These are phyloP conservation scores for Neonectria sp. DNA, from an alignment of 2,329 filamentous ascomycete genomes.

Conservation along the genomic window DNA sequence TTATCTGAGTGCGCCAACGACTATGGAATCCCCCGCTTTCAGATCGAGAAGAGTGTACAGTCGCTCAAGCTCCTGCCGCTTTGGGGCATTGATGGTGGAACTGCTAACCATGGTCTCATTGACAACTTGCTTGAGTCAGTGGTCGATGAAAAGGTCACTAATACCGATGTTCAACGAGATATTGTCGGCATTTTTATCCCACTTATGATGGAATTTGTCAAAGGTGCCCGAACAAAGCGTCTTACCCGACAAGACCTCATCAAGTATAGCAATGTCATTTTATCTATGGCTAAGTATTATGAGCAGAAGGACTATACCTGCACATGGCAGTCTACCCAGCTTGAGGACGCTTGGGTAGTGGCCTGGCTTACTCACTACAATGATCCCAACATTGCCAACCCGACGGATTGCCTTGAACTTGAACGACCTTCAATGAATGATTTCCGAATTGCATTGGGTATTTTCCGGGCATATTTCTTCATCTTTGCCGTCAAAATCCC, in stretches of 20 bases:
- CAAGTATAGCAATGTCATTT: slow-evolving; percentile 37
- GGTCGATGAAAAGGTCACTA: slow-evolving; percentile 37
- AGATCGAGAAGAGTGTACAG: slow-evolving; percentile 40
- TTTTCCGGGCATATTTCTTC: slow-evolving; percentile 37
- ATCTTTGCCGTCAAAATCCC: slow-evolving; percentile 36
- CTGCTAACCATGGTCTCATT: slow-evolving; percentile 37
- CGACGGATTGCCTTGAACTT: slow-evolving; percentile 35
- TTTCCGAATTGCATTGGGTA: slow-evolving; percentile 32
- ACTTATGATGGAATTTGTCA: slow-evolving; percentile 37
- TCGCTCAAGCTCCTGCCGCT: slow-evolving; percentile 38
- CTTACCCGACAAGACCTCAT: slow-evolving; percentile 31
- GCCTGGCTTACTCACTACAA: slow-evolving; percentile 36
- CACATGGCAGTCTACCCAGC: slow-evolving; percentile 33
- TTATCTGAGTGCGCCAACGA: slow-evolving; percentile 39
- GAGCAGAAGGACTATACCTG: slow-evolving; percentile 37
- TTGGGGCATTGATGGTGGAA: slow-evolving; percentile 40
- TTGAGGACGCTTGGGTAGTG: slow-evolving; percentile 31
- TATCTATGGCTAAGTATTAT: slow-evolving; percentile 40
- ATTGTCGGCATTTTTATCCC: slow-evolving; percentile 31
- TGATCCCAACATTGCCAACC: slow-evolving; percentile 32
- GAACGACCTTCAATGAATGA: slow-evolving; percentile 34
- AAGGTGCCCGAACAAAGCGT: slow-evolving; percentile 34
- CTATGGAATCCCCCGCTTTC: slow-evolving; percentile 39
- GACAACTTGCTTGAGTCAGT: slow-evolving; percentile 36
- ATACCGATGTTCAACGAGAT: slow-evolving; percentile 30